Base-by-base conservation (phyloP, 176 grass and related monocot species). In the Bolboschoenus planiculmis region DNA sequence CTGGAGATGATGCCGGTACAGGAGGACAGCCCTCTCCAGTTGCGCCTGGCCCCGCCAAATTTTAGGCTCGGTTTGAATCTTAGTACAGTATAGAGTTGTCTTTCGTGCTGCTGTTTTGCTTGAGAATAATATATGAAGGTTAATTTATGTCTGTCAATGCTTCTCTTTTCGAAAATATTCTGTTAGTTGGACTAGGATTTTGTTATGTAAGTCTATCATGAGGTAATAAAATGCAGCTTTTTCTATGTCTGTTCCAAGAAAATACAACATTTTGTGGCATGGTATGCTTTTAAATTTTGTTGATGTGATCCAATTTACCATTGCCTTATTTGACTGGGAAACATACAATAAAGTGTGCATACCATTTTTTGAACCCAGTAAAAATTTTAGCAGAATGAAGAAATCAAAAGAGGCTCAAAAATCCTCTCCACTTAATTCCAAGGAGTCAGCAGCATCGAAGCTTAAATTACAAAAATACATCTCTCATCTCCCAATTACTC, bases 1-100 rank as follows among this genome's bases (percentile, higher is more conserved):
- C 60, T 2, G 68, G 43, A 75, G 50, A 56, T 20, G 33, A 84
- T 72, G 33, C 78, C 4, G 18, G 27, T 27, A 72, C 82, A 3
- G 31, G n/a, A 56, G 31, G 30, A 29, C 59, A 66, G 1, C 64
- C 51, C 2, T 84, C 82, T 84, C 82, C 82, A 57, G 82, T 58
- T 57, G 24, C 56, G 0, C 56, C 79, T 82, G 56, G 56, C 9
- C 57, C 79, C 1, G 24, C 59, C 3, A n/a, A 34, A 26, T 39
- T 23, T 46, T 82, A 82, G 59, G 36, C 3, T 10, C 4, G 3
- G 7, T 26, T 62, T 62, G 11, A 48, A 62, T 62, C 2, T 82
- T 62, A 7, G 79, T 37, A 20, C 15, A 43, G 23, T 63, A 64
- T 46, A 30, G 16, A 80, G 55, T 61, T 34, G 78, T 61, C 56